These are phyloP conservation scores for Caloboletus inedulis DNA, from an alignment of 1,284 basidiomycete species.

Conservation along the genomic window DNA sequence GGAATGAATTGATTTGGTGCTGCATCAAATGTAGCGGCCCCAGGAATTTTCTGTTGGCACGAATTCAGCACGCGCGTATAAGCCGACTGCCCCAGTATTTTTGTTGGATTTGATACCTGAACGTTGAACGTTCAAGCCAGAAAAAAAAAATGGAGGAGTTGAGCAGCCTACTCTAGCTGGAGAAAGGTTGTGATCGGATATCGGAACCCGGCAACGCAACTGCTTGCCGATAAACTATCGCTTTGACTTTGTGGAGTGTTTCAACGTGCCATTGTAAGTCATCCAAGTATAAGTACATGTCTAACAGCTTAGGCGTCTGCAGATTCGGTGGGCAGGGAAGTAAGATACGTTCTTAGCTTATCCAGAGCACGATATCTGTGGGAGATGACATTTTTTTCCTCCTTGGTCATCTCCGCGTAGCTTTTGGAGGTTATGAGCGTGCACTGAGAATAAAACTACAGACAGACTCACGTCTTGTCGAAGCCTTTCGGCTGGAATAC, in stretches of 20 bases:
- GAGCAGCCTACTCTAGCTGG: background rate
- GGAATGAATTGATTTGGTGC: background rate
- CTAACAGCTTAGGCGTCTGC: constrained; percentile 2
- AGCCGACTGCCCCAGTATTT: background rate
- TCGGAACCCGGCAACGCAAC: constrained; percentile 23
- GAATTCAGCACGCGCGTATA: background rate
- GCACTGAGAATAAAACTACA: background rate
- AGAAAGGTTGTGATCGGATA: constrained; percentile 22
- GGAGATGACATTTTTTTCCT: constrained; percentile 86
- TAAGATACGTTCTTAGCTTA: constrained; percentile 72
- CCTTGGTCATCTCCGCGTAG: constrained; percentile 91
- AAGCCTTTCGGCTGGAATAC: constrained; percentile 80
- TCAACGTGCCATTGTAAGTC: background rate
- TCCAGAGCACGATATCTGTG: constrained; percentile 88
- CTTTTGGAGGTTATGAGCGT: constrained; percentile 39
- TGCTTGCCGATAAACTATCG: constrained; percentile 8
- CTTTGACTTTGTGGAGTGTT: background rate
- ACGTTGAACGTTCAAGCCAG: background rate
- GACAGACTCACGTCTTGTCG: constrained; percentile 66
- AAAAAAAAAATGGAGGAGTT: background rate
- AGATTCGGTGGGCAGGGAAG: constrained; percentile 3
- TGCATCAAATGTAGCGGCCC: constrained; percentile 3
- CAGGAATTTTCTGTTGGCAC: background rate
- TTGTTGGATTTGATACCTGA: background rate
- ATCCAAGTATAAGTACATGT: background rate